Evolutionary conservation across 2,329 filamentous ascomycete species (phyloP).

Genomic region (Diaporthe humulicola): DNA sequence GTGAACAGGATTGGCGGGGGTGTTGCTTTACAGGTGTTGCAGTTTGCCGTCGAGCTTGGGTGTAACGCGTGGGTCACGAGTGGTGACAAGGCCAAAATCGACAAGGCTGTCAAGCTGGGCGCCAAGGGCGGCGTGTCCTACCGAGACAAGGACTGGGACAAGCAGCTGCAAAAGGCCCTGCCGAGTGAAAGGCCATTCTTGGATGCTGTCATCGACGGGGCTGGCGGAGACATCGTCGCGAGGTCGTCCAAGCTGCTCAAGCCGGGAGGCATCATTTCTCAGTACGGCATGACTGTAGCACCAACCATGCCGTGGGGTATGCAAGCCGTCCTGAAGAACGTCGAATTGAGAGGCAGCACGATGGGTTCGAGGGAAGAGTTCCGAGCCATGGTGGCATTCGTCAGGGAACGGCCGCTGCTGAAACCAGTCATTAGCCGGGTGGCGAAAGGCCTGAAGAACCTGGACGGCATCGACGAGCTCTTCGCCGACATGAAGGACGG

Average conservation of each 20-base stretch:
- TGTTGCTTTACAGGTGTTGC: conserved; percentile 84
- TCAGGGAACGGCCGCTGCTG: conserved; percentile 76
- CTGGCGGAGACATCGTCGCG: conserved; percentile 85
- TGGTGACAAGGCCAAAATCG: conserved; percentile 80
- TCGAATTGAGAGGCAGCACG: conserved; percentile 87
- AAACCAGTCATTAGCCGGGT: conserved; percentile 82
- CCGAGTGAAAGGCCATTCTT: conserved; percentile 76
- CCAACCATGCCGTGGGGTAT: conserved; percentile 92
- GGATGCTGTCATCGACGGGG: conserved; percentile 91
- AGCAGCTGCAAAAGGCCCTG: conserved; percentile 74
- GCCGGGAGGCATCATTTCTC: conserved; percentile 84
- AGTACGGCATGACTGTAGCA: conserved; percentile 91
- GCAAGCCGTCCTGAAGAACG: conserved; percentile 85
- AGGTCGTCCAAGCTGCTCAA: conserved; percentile 79
- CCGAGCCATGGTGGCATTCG: conserved; percentile 88
- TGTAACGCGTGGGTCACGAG: conserved; percentile 87
- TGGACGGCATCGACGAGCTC: conserved; percentile 83
- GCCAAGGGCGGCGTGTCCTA: conserved; percentile 88
- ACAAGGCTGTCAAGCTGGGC: conserved; percentile 78
- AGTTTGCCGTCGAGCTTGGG: conserved; percentile 82
- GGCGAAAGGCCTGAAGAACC: conserved; percentile 78
- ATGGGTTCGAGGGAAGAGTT: conserved; percentile 96
- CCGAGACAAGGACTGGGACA: conserved; percentile 84
- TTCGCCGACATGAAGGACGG: conserved; percentile 92
- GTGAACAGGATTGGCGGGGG: conserved; percentile 80